Evolutionary conservation across 768 basidiomycete genomes (phyloP).

Genomic region (Tulasnella sp.): DNA sequence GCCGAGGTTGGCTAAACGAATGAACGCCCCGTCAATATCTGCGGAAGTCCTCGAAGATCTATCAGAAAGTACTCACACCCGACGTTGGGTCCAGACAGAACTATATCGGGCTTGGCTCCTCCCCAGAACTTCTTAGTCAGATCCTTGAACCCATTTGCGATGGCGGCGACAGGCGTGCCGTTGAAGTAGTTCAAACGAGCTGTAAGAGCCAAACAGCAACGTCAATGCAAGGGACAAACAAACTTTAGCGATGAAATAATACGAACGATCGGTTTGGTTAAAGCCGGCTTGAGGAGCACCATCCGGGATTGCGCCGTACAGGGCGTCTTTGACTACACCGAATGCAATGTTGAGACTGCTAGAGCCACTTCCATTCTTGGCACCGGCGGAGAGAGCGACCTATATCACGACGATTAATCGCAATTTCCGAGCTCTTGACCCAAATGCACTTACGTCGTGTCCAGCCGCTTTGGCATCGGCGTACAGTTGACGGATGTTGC

Average conservation of each 20-base stretch:
- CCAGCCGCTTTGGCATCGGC: not conserved
- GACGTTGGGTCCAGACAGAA: not conserved
- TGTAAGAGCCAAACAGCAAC: not conserved
- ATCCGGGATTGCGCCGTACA: constrained; percentile 6
- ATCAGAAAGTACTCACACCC: not conserved
- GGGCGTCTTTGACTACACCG: not conserved
- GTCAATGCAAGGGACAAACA: not conserved
- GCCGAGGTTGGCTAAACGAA: constrained; percentile 17
- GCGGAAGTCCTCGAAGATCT: no score
- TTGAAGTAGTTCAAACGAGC: constrained; percentile 22
- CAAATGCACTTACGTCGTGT: not conserved
- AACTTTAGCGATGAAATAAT: not conserved
- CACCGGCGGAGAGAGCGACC: constrained; percentile 13
- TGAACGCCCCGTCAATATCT: not conserved
- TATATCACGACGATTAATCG: not conserved
- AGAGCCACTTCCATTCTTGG: constrained; percentile 5
- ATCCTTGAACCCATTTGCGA: not conserved
- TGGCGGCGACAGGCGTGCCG: constrained; percentile 22
- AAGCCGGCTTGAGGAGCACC: not conserved
- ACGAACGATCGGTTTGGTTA: constrained; percentile 16
- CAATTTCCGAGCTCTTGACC: not conserved
- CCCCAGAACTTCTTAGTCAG: constrained; percentile 5
- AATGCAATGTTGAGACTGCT: constrained; percentile 19
- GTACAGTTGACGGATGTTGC: constrained; percentile 17
- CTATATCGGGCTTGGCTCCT: constrained; percentile 18